phyloP scores from a whole-genome alignment of 1,284 basidiomycete genomes.

The Naganishia cerealis region DNA sequence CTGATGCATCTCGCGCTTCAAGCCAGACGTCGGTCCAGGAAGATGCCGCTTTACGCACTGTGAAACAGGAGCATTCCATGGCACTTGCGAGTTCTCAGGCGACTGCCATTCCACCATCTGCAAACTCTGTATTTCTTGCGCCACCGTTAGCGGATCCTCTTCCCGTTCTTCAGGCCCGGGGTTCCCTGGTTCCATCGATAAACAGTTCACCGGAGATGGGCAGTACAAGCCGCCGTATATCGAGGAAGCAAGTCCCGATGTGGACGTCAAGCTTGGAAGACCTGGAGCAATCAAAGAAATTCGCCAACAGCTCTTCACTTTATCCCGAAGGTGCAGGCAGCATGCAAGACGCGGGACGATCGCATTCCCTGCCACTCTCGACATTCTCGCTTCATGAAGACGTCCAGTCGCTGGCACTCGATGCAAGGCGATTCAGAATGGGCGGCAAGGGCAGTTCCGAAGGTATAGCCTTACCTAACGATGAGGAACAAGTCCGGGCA shows the following conservation, averaged over 20 bases:
- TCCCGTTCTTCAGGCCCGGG: not conserved
- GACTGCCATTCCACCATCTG: not conserved
- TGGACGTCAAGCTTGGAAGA: slow-evolving; percentile 24
- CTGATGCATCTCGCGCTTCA: slow-evolving; percentile 2
- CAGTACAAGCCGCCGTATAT: not conserved
- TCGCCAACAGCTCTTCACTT: not conserved
- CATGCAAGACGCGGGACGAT: not conserved
- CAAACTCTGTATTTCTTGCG: not conserved
- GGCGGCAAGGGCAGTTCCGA: not conserved
- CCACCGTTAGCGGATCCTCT: not conserved
- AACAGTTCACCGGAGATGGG: not conserved
- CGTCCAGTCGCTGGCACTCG: not conserved
- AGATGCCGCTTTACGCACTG: not conserved
- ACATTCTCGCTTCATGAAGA: not conserved
- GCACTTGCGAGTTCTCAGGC: not conserved
- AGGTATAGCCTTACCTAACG: not conserved
- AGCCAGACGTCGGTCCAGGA: slow-evolving; percentile 20
- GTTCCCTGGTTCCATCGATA: not conserved
- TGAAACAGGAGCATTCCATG: not conserved
- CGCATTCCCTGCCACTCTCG: not conserved
- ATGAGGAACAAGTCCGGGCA: not conserved
- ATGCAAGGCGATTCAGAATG: not conserved
- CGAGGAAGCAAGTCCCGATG: slow-evolving; percentile 25
- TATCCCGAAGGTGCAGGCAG: not conserved
- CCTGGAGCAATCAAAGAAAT: slow-evolving; percentile 8